Base-by-base conservation (phyloP, 768 basidiomycete species). In the Butyriboletus loyo region DNA sequence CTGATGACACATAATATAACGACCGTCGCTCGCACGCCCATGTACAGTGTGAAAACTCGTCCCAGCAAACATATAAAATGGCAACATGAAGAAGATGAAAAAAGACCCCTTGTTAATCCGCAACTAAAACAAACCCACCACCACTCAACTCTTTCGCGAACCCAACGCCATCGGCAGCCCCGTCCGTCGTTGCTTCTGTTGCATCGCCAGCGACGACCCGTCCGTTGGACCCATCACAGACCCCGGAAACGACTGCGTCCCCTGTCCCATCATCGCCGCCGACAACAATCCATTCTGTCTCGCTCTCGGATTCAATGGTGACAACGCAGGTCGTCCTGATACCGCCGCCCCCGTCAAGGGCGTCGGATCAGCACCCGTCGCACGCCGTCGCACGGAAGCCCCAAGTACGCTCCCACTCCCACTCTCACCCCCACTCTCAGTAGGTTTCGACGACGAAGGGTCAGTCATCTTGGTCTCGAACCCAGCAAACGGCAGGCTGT, bases 231-330 rank as follows among this genome's bases (percentile, higher is more conserved):
- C 34, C 50, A 61, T 51, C 53, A 47, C 52, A 8, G 63, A 31
- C 22, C 50, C 52, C 24, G 59, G 34, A 31, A 75, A 58, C 30
- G 74, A 63, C 46, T 71, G 57, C 17, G 71, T 62, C 41, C 71
- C 57, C 31, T 77, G 76, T 17, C 68, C 67, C 25, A 72, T 66
- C 60, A 74, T 64, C 11, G 69, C 65, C 28, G 70, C 62, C 15
- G 72, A 65, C 43, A 74, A 62, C 58, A 79, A 50, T 8, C 75
- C 76, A 51, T 71, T 78, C 55, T 77, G 75, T 51, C 84, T 72
- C 17, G 86, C 78, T 50, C 82, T 77, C 11, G 89, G 89, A 64
- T 92, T 92, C 61, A 92, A 64, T 28, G 89, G 87, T 3, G 86
- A 89, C 19, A 90, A 65, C 6, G 77, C 79, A 7, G 79, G 79